Conservation (phyloP, 1,284 basidiomycete genomes). For the Lentinula novae-zelandiae region DNA sequence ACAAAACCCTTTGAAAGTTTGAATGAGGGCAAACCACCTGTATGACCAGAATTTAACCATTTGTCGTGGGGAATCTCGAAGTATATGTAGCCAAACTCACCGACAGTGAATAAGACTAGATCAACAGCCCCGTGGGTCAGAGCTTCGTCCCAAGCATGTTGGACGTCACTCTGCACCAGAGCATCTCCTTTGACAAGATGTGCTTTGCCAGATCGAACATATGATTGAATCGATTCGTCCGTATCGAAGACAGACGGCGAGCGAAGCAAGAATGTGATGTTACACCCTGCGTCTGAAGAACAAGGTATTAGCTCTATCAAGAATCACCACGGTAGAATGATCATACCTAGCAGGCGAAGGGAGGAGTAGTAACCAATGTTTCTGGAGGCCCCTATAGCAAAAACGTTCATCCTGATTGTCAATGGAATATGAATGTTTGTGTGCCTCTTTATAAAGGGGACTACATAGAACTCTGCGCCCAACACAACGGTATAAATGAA, state of each 20-base stretch:
- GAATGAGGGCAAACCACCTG: conserved; percentile 42
- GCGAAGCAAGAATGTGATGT: conserved; percentile 50
- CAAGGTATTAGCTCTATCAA: background rate
- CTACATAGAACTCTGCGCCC: background rate
- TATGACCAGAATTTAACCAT: background rate
- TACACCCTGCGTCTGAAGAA: conserved; percentile 37
- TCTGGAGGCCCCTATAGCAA: conserved; percentile 57
- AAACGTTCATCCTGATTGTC: conserved; percentile 24
- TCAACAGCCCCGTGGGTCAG: conserved; percentile 33
- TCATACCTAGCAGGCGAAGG: conserved; percentile 44
- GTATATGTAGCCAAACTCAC: conserved; percentile 25
- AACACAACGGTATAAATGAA: too few relatives aligned
- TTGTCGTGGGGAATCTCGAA: background rate
- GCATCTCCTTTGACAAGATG: conserved; percentile 50
- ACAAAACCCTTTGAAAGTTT: conserved; percentile 37
- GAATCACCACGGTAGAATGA: background rate
- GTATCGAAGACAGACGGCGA: conserved; percentile 39
- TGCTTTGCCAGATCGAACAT: conserved; percentile 39
- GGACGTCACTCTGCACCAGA: conserved; percentile 39
- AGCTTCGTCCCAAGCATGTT: conserved; percentile 41
- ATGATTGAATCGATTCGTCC: conserved; percentile 38
- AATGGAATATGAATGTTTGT: too few relatives aligned
- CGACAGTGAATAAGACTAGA: conserved; percentile 47
- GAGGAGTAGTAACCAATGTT: conserved; percentile 61
- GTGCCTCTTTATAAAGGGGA: background rate